Conservation (phyloP, 805 yeast genomes). For the Hanseniaspora guilliermondii region DNA sequence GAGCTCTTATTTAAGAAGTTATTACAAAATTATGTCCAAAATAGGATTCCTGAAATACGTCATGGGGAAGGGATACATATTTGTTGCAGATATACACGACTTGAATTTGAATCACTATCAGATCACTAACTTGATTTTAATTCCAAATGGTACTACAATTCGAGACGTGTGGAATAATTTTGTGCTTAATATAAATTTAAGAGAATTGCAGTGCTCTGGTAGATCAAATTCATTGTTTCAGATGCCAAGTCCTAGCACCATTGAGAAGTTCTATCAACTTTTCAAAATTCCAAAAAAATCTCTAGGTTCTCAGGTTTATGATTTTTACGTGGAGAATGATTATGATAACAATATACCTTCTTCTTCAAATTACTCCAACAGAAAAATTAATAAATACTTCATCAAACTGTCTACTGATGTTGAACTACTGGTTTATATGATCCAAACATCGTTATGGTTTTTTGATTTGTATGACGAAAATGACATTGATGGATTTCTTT, state of each 20-base stretch:
- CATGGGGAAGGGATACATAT: conserved; percentile 48
- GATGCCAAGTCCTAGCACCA: conserved; percentile 64
- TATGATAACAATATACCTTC: neutral
- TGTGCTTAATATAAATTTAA: conserved; percentile 62
- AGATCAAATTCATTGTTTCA: conserved; percentile 62
- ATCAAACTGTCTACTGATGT: conserved; percentile 45
- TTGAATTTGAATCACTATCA: conserved; percentile 40
- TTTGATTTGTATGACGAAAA: conserved; percentile 58
- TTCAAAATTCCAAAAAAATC: conserved; percentile 43
- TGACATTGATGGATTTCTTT: conserved; percentile 73
- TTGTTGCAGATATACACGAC: conserved; percentile 70
- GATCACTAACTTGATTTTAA: conserved; percentile 54
- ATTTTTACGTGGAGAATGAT: neutral
- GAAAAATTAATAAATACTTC: conserved; percentile 14
- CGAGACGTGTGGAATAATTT: conserved; percentile 44
- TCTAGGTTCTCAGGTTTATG: conserved; percentile 21
- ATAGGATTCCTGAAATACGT: conserved; percentile 37
- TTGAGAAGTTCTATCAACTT: conserved; percentile 67
- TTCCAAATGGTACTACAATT: conserved; percentile 38
- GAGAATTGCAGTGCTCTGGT: conserved; percentile 72
- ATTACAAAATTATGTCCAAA: conserved; percentile 52
- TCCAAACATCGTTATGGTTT: conserved; percentile 68
- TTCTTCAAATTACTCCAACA: neutral
- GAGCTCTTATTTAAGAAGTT: conserved; percentile 35
- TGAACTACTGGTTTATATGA: conserved; percentile 54